These are phyloP conservation scores for barley (Hordeum vulgare) DNA, from an alignment of 176 grass and related monocot genomes.

Conservation along the genomic window DNA sequence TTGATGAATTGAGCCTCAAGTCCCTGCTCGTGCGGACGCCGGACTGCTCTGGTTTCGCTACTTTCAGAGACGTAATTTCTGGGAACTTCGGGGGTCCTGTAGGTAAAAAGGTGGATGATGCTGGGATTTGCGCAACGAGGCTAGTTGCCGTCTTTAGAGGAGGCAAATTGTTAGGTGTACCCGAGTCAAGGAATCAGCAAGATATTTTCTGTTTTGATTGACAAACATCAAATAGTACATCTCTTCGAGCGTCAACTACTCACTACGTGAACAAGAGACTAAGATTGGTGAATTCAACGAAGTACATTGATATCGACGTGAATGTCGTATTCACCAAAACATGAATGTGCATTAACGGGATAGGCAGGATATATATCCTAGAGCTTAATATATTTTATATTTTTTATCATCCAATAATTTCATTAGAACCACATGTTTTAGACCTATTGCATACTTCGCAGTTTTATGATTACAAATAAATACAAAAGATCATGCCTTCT, in stretches of 20 bases:
- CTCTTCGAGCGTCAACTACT: too few relatives aligned
- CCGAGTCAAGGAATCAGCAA: background rate
- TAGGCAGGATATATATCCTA: too few relatives aligned
- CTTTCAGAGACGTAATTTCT: background rate
- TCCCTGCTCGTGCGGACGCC: background rate
- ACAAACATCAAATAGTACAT: too few relatives aligned
- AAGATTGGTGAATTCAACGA: too few relatives aligned
- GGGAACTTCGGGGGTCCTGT: background rate
- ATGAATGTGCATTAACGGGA: too few relatives aligned
- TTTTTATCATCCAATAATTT: too few relatives aligned
- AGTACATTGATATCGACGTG: too few relatives aligned
- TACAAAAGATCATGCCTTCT: background rate
- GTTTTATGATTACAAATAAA: background rate
- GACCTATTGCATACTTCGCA: background rate
- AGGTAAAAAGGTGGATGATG: background rate
- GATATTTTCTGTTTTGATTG: background rate
- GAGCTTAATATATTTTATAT: too few relatives aligned
- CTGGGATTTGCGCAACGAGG: background rate
- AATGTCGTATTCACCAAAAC: too few relatives aligned
- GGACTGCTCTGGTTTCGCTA: background rate
- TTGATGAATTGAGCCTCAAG: background rate
- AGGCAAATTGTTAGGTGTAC: slow-evolving; percentile 7
- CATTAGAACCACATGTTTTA: too few relatives aligned
- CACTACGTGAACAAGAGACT: too few relatives aligned
- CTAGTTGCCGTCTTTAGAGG: background rate